Percentiles rank a stretch among this genome's conserved stretches.
Conservation (phyloP, 2,329 filamentous ascomycete species). For the Talaromyces sp. region DNA sequence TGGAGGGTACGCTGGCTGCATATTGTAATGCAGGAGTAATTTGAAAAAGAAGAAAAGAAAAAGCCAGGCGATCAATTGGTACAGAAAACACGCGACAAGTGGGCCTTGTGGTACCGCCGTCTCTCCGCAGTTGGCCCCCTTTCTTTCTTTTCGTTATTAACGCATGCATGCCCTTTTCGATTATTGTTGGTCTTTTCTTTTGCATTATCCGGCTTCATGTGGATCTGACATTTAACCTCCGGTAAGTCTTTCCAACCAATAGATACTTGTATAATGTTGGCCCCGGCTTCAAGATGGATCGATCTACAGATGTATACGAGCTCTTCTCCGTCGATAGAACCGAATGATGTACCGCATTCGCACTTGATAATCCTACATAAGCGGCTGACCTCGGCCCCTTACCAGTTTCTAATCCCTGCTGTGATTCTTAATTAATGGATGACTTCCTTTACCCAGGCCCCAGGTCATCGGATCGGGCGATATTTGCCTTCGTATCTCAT, state of each 20-base stretch:
- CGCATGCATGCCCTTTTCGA: neutral
- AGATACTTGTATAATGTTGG: neutral
- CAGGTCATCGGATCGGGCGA: slow-evolving; percentile 10
- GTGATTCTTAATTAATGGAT: too few relatives aligned
- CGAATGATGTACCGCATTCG: neutral
- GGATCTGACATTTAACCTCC: neutral
- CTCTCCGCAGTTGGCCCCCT: neutral
- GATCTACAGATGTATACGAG: neutral
- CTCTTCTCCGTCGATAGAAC: neutral
- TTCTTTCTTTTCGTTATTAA: neutral
- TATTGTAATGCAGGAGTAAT: neutral
- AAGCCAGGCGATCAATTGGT: neutral
- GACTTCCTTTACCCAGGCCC: slow-evolving; percentile 9
- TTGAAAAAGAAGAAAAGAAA: neutral
- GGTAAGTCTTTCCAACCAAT: neutral
- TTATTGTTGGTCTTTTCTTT: neutral
- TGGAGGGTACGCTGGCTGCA: neutral
- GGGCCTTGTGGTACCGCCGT: neutral
- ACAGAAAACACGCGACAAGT: slow-evolving; percentile 7
- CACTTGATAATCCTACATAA: too few relatives aligned
- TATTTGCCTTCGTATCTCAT: neutral
- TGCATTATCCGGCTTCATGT: neutral
- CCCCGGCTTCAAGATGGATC: neutral
- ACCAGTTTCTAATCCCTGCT: too few relatives aligned
- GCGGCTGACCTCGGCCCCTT: too few relatives aligned